Conservation (phyloP, 805 yeast genomes). For the Starmerella sp. region DNA sequence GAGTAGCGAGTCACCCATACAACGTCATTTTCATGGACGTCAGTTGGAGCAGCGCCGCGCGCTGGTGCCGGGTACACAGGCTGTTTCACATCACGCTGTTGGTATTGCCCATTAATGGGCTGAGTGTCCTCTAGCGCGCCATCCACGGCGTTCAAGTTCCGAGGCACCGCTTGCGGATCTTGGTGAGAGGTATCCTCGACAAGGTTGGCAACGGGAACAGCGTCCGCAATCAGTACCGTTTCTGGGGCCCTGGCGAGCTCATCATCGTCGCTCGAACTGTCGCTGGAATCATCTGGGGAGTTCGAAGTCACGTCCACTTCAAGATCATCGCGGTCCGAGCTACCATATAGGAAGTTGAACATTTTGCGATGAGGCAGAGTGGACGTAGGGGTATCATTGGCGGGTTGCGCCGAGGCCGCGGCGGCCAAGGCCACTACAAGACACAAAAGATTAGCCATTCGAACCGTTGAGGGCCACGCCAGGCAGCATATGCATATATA, state of each 20-base stretch:
- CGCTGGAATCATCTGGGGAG: not conserved
- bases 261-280: not conserved
- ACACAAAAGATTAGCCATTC: not conserved
- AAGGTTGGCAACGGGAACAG: too few relatives aligned
- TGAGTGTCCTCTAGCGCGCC: too few relatives aligned
- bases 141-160: too few relatives aligned
- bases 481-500: not conserved
- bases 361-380: not conserved
- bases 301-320: conserved; percentile 7
- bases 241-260: not conserved
- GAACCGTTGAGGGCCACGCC: not conserved
- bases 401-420: not conserved
- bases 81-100: not conserved
- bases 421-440: not conserved
- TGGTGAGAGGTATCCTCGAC: too few relatives aligned
- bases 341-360: conserved; percentile 7
- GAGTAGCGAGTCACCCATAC: conserved; percentile 8
- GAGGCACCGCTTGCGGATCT: too few relatives aligned
- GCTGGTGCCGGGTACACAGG: not conserved
- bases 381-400: not conserved
- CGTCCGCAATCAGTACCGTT: not conserved
- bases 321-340: conserved; percentile 5
- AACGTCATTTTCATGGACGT: not conserved
- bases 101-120: too few relatives aligned
- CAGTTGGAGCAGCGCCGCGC: not conserved